Percentiles rank a stretch among this genome's conserved stretches.
These are phyloP conservation scores for Ceratobasidium sp. DNA, from an alignment of 1,284 basidiomycete genomes.

Conservation along the genomic window DNA sequence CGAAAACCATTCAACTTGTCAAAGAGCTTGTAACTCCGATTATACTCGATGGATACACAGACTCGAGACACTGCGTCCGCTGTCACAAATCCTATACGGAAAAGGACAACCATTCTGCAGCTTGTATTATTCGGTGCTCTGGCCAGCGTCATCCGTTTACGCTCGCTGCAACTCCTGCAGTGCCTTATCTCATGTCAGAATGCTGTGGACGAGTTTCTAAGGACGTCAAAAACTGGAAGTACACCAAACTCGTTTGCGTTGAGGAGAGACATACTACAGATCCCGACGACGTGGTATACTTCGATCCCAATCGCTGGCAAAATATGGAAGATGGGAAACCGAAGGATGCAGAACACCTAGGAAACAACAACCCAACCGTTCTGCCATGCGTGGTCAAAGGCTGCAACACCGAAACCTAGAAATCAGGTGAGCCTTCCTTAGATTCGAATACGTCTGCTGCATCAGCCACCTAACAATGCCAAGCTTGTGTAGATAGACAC, in stretches of 20 bases:
- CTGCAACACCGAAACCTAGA: neutral
- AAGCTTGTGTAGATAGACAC: too few species aligned
- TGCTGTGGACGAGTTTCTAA: constrained; percentile 7
- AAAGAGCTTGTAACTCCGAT: neutral
- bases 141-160: neutral
- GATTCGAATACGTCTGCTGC: too few species aligned
- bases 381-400: neutral
- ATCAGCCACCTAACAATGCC: too few species aligned
- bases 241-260: neutral
- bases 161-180: neutral
- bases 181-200: neutral
- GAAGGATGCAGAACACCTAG: neutral
- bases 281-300: neutral
- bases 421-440: neutral
- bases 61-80: neutral
- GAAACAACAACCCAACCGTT: neutral
- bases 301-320: neutral
- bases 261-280: neutral
- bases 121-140: constrained; percentile 8
- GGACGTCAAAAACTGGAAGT: too few species aligned
- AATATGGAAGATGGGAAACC: too few species aligned
- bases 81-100: constrained; percentile 2
- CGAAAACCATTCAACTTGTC: neutral
- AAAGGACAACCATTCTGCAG: neutral
- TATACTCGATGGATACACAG: neutral